Evolutionary conservation across 805 yeast genomes (phyloP), one percentile per base, ranked within the genome.

Genomic region (Limtongia smithiae): DNA sequence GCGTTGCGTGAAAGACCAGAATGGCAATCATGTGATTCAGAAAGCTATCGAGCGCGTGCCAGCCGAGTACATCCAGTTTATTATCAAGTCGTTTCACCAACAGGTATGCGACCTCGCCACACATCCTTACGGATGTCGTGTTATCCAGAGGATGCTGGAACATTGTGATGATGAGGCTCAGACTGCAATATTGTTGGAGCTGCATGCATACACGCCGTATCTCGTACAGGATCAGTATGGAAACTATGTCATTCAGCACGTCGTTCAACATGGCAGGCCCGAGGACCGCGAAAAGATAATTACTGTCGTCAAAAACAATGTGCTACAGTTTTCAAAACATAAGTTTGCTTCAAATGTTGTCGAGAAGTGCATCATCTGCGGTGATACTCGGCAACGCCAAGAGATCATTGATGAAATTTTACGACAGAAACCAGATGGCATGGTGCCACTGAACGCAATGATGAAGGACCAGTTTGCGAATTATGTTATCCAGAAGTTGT

Each of bases 401-500:
- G 64, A 72, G 33, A 77, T 91, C 35, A 77, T 85, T 50, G 79
- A 77, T 48, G 85, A 80, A 60, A 86, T 91, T 14, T 28, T 59
- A 37, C 35, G 52, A 5, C 50, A 33, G 20, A 39, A 46, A 68
- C 83, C 68, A 70, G 77, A 27, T 27, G 60, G 54, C 9, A 35
- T 50, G 32, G 27, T 52, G 44, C 56, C 51, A 24, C 73, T 93
- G 59, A 85, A 90, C 21, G 73, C 83, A 51, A 90, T 93, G 97
- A 89, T 93, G 88, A 87, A 87, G 65, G 99, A 93, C 67, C 97
- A 93, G 66, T 93, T 84, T 70, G 99, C 97, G 21, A 93, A 93
- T 68, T 93, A 93, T 65, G 99, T 93, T 40, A 88, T 93, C 43
- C 99, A 93, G 68, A 90, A 91, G 66, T 76, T 93, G 60, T 90